Evolutionary conservation across 495 filamentous ascomycete species (phyloP), one percentile per base, ranked within the genome.

Genomic region (Penicillium alfredii): DNA sequence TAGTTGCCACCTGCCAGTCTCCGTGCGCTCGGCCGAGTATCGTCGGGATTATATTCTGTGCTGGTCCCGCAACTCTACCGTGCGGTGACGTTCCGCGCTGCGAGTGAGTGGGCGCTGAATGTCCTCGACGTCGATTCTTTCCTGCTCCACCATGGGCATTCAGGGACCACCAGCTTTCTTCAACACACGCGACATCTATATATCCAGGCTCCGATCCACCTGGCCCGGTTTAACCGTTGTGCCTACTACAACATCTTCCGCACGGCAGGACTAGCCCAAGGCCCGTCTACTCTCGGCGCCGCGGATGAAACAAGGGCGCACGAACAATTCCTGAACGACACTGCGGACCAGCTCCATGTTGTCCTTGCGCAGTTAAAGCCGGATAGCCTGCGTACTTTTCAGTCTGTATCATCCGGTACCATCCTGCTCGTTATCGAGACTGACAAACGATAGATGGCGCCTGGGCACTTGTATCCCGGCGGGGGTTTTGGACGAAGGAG

Each of bases 381-480:
- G 8, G 16, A 39, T 31, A 10, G 26, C 8, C 39, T 47, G 4
- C 34, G 23, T 8, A 30, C 38, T 0, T 42, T 47, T 13, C 10
- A 25, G 44, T 39, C 11, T n/a, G 31, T 25, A 5, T 9, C 21
- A 5, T 6, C 21, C 21, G 9, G n/a, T n/a, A n/a, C n/a, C 21
- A 23, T 23, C 21, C 21, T 23, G 6, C 9, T 23, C 5, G 9
- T 23, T 23, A n/a, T n/a, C n/a, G n/a, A n/a, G n/a, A n/a, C n/a
- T n/a, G n/a, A n/a, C n/a, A n/a, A n/a, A n/a, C n/a, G n/a, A n/a
- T n/a, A 48, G 45, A 11, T 48, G 45, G 39, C 30, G 27, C 21
- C 26, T 48, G 7, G 45, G 45, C n/a, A 36, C 31, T 6, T 48
- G 45, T 8, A 15, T 48, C n/a, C 35, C 45, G 11, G 7, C 11